Evolutionary conservation across 116 monocot species (phyloP).

Genomic region (Trichopus zeylanicus): DNA sequence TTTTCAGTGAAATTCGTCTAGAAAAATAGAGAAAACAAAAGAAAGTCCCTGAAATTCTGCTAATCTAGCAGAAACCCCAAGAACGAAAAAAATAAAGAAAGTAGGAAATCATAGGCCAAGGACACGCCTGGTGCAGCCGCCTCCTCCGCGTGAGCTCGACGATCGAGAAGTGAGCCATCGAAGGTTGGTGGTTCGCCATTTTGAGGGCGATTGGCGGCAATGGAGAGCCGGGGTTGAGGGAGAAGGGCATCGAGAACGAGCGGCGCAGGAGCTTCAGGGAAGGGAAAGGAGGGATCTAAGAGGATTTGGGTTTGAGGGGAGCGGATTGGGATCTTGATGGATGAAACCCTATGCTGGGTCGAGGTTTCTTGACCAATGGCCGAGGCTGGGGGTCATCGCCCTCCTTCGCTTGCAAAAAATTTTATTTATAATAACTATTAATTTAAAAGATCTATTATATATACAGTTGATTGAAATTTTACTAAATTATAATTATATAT

Average conservation of each 20-base stretch:
- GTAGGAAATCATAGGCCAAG: neutral
- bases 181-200: conserved; percentile 20
- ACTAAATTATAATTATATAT: too few species aligned
- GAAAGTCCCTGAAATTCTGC: neutral
- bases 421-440: too few species aligned
- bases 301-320: neutral
- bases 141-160: conserved; percentile 57
- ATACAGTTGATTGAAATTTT: too few species aligned
- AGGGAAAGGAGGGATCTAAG: conserved; percentile 1
- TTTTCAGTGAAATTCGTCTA: too few species aligned
- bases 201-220: neutral
- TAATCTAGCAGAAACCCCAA: too few species aligned
- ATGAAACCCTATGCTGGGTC: too few species aligned
- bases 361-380: too few species aligned
- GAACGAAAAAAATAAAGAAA: neutral
- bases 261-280: neutral
- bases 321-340: neutral
- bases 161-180: conserved; percentile 62
- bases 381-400: too few species aligned
- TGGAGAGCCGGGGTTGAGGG: conserved; percentile 9
- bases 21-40: too few species aligned
- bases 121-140: conserved; percentile 47
- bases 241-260: neutral
- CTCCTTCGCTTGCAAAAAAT: too few species aligned
- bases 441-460: too few species aligned